Base-by-base conservation (phyloP, 1,284 basidiomycete species). In the Erythrobasidium hasegawianum region DNA sequence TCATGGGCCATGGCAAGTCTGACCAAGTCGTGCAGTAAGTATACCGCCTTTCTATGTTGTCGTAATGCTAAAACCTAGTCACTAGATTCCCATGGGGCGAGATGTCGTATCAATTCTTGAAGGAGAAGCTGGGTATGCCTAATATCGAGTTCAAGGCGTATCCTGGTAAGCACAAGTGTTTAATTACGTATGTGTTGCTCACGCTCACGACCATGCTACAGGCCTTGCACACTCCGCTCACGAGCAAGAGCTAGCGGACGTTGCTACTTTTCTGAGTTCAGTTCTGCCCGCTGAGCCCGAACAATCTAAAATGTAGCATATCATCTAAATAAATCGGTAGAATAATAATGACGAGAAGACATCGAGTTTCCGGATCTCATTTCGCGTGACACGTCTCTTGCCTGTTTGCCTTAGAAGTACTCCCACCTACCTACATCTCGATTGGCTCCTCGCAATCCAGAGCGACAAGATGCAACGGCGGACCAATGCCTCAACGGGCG, bases 1-100 rank as follows among this genome's bases (percentile, higher is more conserved):
- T 94, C 79, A 89, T 88, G 86, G 93, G 88, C 5, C 89, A 92
- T 70, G 92, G 92, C 8, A 83, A 80, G n/a, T 79, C 77, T 38
- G 92, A 96, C 76, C 84, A 84, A 9, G 81, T 94, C 13, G 86
- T 94, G 18, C 33, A 59, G 59, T 67, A 55, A 49, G 62, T 50
- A 3, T 14, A n/a, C 13, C 47, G 20, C 5, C 18, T 27, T n/a
- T 57, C n/a, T n/a, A n/a, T n/a, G n/a, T n/a, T n/a, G n/a, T n/a
- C n/a, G n/a, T 47, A 45, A n/a, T 3, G 11, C 14, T 20, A 3
- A 56, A 33, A 38, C n/a, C n/a, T n/a, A n/a, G n/a, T n/a, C n/a
- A n/a, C n/a, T n/a, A 72, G 71, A 39, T 71, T 53, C 57, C 20
- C 38, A 0, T 74, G 72, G 72, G 72, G 72, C 39, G 53, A 73